Conservation (phyloP, 768 basidiomycete species). For the Leccinum aurantiacum region DNA sequence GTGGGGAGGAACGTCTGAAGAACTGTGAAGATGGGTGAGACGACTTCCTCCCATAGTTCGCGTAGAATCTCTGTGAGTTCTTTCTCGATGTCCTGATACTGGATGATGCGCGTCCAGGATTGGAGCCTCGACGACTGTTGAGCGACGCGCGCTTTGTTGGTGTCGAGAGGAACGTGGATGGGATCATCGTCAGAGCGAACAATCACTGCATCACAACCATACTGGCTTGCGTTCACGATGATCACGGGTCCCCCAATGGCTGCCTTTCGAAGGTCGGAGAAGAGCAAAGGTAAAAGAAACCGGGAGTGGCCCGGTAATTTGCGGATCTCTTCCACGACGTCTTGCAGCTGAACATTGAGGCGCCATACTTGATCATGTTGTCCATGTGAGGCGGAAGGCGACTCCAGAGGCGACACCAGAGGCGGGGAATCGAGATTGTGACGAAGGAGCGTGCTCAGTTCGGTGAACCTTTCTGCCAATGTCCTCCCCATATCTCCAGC, state of each 20-base stretch:
- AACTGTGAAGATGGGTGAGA: constrained; percentile 11
- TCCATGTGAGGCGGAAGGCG: not conserved
- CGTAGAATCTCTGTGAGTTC: constrained; percentile 8
- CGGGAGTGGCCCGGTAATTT: constrained; percentile 19
- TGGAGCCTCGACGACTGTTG: not conserved
- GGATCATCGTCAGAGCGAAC: constrained; percentile 8
- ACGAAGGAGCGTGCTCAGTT: constrained; percentile 4
- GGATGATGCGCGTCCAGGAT: not conserved
- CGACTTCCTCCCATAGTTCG: constrained; percentile 18
- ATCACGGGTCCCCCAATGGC: constrained; percentile 29
- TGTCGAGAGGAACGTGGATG: constrained; percentile 5
- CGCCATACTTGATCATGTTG: constrained; percentile 5
- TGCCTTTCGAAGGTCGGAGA: constrained; percentile 13
- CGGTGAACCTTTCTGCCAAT: not conserved
- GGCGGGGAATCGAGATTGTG: constrained; percentile 3
- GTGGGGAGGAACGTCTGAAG: not conserved
- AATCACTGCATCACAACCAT: constrained; percentile 36
- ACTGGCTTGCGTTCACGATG: constrained; percentile 31
- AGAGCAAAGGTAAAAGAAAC: constrained; percentile 25
- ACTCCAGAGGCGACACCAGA: not conserved
- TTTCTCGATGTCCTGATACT: not conserved
- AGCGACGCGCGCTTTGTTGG: constrained; percentile 1
- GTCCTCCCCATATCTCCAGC: not conserved
- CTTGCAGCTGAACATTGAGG: not conserved
- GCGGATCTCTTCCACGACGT: constrained; percentile 17